phyloP scores from a whole-genome alignment of 2,329 filamentous ascomycete species.

The Monilinia vaccinii-corymbosi region DNA sequence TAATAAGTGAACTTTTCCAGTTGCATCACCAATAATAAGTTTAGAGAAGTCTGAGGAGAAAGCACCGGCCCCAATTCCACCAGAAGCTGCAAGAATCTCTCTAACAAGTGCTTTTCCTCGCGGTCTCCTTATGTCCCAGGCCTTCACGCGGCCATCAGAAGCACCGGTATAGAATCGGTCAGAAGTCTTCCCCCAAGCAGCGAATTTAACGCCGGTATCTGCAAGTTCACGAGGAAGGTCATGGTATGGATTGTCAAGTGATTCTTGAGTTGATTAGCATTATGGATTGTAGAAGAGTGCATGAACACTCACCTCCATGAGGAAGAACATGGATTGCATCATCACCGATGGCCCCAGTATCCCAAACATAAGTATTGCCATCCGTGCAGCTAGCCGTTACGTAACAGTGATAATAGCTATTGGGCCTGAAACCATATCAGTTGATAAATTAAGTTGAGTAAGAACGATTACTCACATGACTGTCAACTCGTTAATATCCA shows the following conservation, averaged over 20 bases:
- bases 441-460: neutral
- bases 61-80: conserved; percentile 47
- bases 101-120: conserved; percentile 38
- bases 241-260: conserved; percentile 25
- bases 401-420: conserved; percentile 41
- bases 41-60: conserved; percentile 49
- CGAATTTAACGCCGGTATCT: conserved; percentile 56
- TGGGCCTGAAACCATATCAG: conserved; percentile 36
- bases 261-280: conserved; percentile 18
- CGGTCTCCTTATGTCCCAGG: conserved; percentile 48
- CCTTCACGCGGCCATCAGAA: conserved; percentile 53
- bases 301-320: conserved; percentile 37
- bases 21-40: conserved; percentile 51
- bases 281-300: neutral
- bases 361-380: conserved; percentile 54
- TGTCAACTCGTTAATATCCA: conserved; percentile 54
- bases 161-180: conserved; percentile 55
- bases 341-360: conserved; percentile 44
- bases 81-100: conserved; percentile 44
- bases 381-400: conserved; percentile 54
- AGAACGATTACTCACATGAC: conserved; percentile 35
- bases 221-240: conserved; percentile 38
- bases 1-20: conserved; percentile 49
- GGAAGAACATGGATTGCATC: conserved; percentile 44
- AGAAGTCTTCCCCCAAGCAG: conserved; percentile 47